Percentiles rank a stretch among this genome's conserved stretches.
Conservation (phyloP, 169 alveolate species). For the Eimeria maxima region DNA sequence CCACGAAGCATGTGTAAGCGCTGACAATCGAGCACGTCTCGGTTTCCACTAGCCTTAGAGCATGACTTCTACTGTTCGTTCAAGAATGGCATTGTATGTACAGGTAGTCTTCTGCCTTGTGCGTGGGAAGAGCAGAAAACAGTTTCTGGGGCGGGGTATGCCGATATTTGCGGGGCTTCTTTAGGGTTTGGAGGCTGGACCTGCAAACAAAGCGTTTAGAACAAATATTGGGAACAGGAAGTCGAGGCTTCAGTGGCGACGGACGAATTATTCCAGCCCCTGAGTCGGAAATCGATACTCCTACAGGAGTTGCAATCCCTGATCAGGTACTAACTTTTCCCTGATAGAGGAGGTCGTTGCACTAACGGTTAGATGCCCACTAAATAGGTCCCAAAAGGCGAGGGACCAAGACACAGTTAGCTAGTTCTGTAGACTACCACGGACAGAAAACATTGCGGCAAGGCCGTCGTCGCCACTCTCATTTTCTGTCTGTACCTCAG, state of each 20-base stretch:
- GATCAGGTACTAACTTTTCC: slow-evolving; percentile 39
- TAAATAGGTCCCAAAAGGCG: no score
- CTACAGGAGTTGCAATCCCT: slow-evolving; percentile 1
- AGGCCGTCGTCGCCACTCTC: no score
- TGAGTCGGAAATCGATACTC: neutral
- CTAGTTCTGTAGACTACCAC: no score
- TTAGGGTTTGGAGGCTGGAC: slow-evolving; percentile 54
- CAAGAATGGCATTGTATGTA: neutral
- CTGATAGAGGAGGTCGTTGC: neutral
- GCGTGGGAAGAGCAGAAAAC: neutral
- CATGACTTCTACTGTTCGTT: neutral
- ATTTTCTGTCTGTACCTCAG: neutral
- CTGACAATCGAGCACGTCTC: neutral
- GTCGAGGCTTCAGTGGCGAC: slow-evolving; percentile 18
- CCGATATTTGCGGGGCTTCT: neutral
- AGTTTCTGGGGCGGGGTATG: neutral
- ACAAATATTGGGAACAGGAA: slow-evolving; percentile 50
- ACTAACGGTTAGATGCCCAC: neutral
- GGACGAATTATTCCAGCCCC: slow-evolving; percentile 68
- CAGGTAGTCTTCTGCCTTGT: neutral
- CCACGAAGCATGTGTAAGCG: slow-evolving; percentile 32
- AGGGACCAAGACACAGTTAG: no score
- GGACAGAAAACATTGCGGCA: no score
- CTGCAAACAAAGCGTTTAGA: neutral
- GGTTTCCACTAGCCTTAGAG: neutral